A percentile compares a stretch with the other conserved stretches of the same genome.
Evolutionary conservation across 805 yeast genomes (phyloP).

Genomic region (Ogataea pini): DNA sequence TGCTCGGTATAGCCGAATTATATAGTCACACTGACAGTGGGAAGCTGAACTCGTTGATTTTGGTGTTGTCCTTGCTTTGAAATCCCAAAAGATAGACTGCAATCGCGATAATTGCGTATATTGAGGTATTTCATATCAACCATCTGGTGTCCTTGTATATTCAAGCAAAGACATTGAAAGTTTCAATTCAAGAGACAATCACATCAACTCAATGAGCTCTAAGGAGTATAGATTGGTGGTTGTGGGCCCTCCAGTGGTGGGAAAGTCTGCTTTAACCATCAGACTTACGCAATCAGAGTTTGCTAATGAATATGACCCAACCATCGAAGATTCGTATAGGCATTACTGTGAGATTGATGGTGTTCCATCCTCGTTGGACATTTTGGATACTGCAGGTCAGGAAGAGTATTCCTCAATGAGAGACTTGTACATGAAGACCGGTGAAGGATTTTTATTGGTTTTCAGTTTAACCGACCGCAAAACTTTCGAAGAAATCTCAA

Average conservation of each 20-base stretch:
- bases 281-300: slow-evolving; percentile 93
- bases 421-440: slow-evolving; percentile 94
- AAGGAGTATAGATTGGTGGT: slow-evolving; percentile 90
- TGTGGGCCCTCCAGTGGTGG: slow-evolving; percentile 99
- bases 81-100: too few species aligned
- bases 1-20: not conserved
- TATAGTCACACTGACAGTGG: not conserved
- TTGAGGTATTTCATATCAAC: not conserved
- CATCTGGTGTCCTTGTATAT: not conserved
- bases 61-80: not conserved
- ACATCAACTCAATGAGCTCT: slow-evolving; percentile 12
- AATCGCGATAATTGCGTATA: not conserved
- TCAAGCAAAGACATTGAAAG: not conserved
- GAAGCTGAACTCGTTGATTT: not conserved
- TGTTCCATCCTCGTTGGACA: slow-evolving; percentile 76
- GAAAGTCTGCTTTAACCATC: slow-evolving; percentile 94
- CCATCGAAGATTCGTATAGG: slow-evolving; percentile 90
- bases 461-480: slow-evolving; percentile 84
- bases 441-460: slow-evolving; percentile 89
- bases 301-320: slow-evolving; percentile 97
- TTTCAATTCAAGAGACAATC: not conserved
- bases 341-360: slow-evolving; percentile 85
- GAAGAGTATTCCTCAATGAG: slow-evolving; percentile 93
- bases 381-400: slow-evolving; percentile 97
- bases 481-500: slow-evolving; percentile 80